Evolutionary conservation across 495 filamentous ascomycete species (phyloP), one percentile per base, ranked within the genome.

Genomic region (Neurospora sp.): DNA sequence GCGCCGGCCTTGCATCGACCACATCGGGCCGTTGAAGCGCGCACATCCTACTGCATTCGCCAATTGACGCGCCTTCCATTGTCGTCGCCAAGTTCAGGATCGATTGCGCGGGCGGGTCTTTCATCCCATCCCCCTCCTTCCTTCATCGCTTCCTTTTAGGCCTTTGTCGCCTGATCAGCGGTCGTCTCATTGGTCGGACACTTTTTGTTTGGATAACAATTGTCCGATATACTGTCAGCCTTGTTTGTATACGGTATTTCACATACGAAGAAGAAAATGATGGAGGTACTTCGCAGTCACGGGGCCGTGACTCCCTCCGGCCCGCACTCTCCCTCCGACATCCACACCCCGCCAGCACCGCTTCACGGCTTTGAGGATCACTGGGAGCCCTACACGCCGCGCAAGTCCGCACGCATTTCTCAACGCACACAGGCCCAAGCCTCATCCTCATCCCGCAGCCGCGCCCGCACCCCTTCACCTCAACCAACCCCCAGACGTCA

Each of bases 331-430:
- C 83, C 86, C 46, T 85, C 86, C 39, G 83, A 84, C 54, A 79
- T 92, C 69, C 86, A 86, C 73, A 90, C 91, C 46, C 94, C 94
- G 69, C 85, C 89, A 69, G 92, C 93, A 46, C 94, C 94, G 20
- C 89, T 87, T 42, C 88, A 90, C 83, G 92, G 92, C 70, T 89
- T 85, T 77, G 86, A 88, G 73, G 92, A 96, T 82, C 79, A 83
- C 70, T 93, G 90, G 81, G 88, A 91, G 75, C 91, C 92, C 35
- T 93, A 91, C 80, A 85, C 84, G 82, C 86, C 89, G 16, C 84
- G 89, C 69, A 87, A 89, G 66, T 90, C 89, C 7, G 81, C 82
- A 69, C 84, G 89, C 73, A 82, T 88, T 70, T 83, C 82, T 23
- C 79, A 86, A 71, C 79, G 79, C 31, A 75, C 84, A 41, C 41